Evolutionary conservation across 495 filamentous ascomycete species (phyloP).

Genomic region (Penicillium soppii): DNA sequence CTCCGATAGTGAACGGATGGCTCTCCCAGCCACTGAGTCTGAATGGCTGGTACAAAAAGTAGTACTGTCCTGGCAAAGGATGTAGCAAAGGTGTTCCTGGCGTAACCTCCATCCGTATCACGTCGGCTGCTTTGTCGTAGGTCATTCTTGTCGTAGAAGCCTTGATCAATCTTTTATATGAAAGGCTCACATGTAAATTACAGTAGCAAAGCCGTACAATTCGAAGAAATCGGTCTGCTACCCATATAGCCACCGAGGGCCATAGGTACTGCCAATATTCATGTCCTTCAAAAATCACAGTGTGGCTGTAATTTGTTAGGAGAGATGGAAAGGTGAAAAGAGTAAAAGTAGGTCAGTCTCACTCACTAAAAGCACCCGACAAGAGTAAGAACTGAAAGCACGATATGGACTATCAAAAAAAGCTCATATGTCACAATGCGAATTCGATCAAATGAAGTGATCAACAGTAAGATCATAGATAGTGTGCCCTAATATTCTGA

Average conservation of each 20-base stretch:
- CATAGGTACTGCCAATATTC: constrained; percentile 55
- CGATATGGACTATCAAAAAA: constrained; percentile 54
- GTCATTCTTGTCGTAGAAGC: constrained; percentile 33
- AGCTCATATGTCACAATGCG: constrained; percentile 51
- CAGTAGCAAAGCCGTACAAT: constrained; percentile 47
- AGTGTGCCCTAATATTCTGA: constrained; percentile 39
- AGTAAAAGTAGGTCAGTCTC: background rate
- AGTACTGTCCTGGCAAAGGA: constrained; percentile 52
- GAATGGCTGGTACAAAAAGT: constrained; percentile 55
- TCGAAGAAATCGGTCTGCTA: constrained; percentile 48
- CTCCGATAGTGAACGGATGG: constrained; percentile 59
- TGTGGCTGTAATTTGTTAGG: constrained; percentile 39
- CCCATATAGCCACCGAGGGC: constrained; percentile 51
- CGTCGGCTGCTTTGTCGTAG: constrained; percentile 49
- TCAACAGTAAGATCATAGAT: constrained; percentile 45
- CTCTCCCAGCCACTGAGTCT: constrained; percentile 54
- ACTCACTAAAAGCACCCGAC: constrained; percentile 55
- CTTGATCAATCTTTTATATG: constrained; percentile 16
- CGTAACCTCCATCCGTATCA: constrained; percentile 49
- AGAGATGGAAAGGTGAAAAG: background rate
- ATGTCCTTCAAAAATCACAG: constrained; percentile 43
- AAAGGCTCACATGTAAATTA: constrained; percentile 37
- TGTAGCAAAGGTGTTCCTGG: constrained; percentile 29
- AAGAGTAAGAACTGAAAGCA: constrained; percentile 48
- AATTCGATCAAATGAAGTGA: constrained; percentile 47